Conservation (phyloP, 805 yeast genomes). For the Lachancea dasiensis region DNA sequence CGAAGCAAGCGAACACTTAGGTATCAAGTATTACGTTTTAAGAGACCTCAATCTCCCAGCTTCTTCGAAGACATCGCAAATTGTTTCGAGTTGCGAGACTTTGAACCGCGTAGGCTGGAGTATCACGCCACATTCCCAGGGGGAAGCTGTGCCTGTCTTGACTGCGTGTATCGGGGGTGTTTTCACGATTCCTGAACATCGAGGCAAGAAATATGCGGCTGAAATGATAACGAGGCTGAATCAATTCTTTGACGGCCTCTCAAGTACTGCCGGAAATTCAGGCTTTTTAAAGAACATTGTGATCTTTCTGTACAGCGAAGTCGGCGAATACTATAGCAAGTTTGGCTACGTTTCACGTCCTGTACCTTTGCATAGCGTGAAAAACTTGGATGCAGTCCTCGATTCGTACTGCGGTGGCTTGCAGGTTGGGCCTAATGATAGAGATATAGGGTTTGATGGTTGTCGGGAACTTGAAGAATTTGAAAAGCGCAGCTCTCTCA, state of each 20-base stretch:
- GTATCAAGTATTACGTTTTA: constrained; percentile 34
- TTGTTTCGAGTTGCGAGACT: constrained; percentile 40
- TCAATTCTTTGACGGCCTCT: constrained; percentile 29
- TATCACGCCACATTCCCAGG: constrained; percentile 21
- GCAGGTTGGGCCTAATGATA: constrained; percentile 13
- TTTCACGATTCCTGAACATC: constrained; percentile 41
- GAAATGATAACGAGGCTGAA: constrained; percentile 39
- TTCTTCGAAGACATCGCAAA: constrained; percentile 27
- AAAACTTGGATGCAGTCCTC: constrained; percentile 20
- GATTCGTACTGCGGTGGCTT: constrained; percentile 14
- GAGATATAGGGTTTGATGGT: constrained; percentile 28
- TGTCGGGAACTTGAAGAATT: constrained; percentile 28
- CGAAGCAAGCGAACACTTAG: constrained; percentile 23
- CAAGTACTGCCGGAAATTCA: constrained; percentile 17
- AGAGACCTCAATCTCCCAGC: constrained; percentile 23
- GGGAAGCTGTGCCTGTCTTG: constrained; percentile 27
- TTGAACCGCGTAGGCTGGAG: constrained; percentile 35
- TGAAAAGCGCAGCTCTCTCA: constrained; percentile 22
- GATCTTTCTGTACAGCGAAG: constrained; percentile 61
- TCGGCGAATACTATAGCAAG: constrained; percentile 58
- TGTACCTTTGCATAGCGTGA: constrained; percentile 34
- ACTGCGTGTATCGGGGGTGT: constrained; percentile 54
- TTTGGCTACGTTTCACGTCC: constrained; percentile 52
- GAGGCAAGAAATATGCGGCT: constrained; percentile 53
- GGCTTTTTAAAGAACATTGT: constrained; percentile 31